Conservation (phyloP, 2,329 filamentous ascomycete genomes). For the Aspergillus tamarii region DNA sequence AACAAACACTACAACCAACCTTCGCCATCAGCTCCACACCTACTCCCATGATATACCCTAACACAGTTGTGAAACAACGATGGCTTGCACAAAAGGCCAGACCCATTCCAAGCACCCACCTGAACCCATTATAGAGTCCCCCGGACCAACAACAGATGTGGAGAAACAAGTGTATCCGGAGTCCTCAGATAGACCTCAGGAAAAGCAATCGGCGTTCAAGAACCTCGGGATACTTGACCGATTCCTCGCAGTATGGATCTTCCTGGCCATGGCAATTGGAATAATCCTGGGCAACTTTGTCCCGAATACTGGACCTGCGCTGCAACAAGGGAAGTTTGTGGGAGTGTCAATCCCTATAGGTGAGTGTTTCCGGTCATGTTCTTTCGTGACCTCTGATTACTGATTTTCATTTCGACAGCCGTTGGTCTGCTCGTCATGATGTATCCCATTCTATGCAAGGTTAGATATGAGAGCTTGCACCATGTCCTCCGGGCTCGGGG, state of each 20-base stretch:
- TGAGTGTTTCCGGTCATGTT: conserved; percentile 36
- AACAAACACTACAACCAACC: not conserved
- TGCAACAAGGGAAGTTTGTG: conserved; percentile 74
- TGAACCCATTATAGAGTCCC: not conserved
- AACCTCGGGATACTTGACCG: conserved; percentile 64
- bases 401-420: conserved; percentile 52
- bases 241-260: conserved; percentile 72
- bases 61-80: not conserved
- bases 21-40: not conserved
- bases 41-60: not conserved
- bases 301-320: conserved; percentile 59
- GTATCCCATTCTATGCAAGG: conserved; percentile 90
- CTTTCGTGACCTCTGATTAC: not conserved
- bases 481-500: conserved; percentile 61
- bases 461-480: conserved; percentile 76
- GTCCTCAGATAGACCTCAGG: not conserved
- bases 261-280: conserved; percentile 76
- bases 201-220: conserved; percentile 42
- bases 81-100: not conserved
- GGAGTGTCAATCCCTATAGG: conserved; percentile 70
- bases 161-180: conserved; percentile 11
- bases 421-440: conserved; percentile 88
- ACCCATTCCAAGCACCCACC: not conserved
- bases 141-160: not conserved
- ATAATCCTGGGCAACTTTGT: conserved; percentile 79